Evolutionary conservation across 2,329 filamentous ascomycete genomes (phyloP), one percentile per base, ranked within the genome.

Genomic region (Aureobasidium sp.): DNA sequence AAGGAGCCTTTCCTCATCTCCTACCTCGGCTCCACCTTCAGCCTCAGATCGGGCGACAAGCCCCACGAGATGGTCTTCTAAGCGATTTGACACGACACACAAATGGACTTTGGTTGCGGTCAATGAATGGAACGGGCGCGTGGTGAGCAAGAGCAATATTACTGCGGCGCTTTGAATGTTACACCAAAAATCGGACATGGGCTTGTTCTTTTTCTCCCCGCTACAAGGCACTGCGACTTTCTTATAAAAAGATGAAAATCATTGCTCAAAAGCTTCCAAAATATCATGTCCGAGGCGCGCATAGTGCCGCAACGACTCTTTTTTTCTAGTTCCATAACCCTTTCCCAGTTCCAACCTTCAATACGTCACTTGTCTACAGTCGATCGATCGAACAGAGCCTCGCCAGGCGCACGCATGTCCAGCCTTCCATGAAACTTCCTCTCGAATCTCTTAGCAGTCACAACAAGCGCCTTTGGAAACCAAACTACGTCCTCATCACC

Each of bases 1-100:
- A 97, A 97, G 88, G 91, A 96, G 80, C 89, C 91, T 72, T 83
- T 93, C 81, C 89, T 99, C 73, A 81, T 86, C 77, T 90, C 88
- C 82, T 99, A 99, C 87, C 90, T 99, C 73, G 85, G 85, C 77
- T 90, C 88, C 80, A 91, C 88, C 78, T 99, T 99, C 90, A 95
- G 90, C 87, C 88, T 99, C 81, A 90, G 93, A 83, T 97, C 92
- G 85, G 94, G 94, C 76, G 93, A 99, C 86, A 92, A 93, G 88
- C 94, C 94, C 82, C 94, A 99, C 84, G 90, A 96, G 87, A 97
- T 99, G 94, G 90, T 90, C 82, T 99, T 93, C 87, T 99, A 97
- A 82, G 86, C 72, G 58, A 41, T 47, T 59, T 55, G 39, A 61
- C 41, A 55, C 48, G 47, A 61, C 53, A 47, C 45, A 61, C 59